Evolutionary conservation across 768 basidiomycete species (phyloP).

Genomic region (button mushroom (Agaricus bisporus)): DNA sequence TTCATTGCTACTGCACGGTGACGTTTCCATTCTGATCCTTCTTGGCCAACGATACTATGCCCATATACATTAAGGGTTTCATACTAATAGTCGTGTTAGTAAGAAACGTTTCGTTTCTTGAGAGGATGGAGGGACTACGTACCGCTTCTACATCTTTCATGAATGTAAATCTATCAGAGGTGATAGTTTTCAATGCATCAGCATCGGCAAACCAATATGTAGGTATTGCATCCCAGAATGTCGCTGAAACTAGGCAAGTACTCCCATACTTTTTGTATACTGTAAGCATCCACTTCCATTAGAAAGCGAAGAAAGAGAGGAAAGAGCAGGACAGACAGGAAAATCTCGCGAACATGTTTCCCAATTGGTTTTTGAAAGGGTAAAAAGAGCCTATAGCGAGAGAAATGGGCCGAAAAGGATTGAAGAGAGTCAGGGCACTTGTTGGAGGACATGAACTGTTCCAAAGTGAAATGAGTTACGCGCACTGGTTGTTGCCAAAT

Average conservation of each 20-base stretch:
- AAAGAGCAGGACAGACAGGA: slow-evolving; percentile 23
- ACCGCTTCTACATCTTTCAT: slow-evolving; percentile 34
- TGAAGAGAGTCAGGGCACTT: slow-evolving; percentile 16
- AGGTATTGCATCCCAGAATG: slow-evolving; percentile 22
- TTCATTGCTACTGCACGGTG: slow-evolving; percentile 39
- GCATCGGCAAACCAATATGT: slow-evolving; percentile 38
- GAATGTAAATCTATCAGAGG: slow-evolving; percentile 27
- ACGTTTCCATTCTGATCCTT: slow-evolving; percentile 41
- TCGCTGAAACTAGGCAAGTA: slow-evolving; percentile 31
- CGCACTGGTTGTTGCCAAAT: neutral
- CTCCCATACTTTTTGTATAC: slow-evolving; percentile 33
- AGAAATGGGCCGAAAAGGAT: slow-evolving; percentile 24
- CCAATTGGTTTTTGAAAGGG: slow-evolving; percentile 28
- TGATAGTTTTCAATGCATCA: slow-evolving; percentile 32
- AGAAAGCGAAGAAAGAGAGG: neutral
- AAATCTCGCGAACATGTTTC: slow-evolving; percentile 28
- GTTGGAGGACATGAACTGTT: slow-evolving; percentile 1
- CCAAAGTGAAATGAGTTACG: no score
- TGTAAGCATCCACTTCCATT: slow-evolving; percentile 11
- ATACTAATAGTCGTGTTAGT: slow-evolving; percentile 21
- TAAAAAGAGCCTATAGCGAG: slow-evolving; percentile 23
- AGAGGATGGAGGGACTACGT: slow-evolving; percentile 8
- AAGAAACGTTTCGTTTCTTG: neutral
- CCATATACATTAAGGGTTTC: slow-evolving; percentile 41
- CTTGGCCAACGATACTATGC: slow-evolving; percentile 33